phyloP scores from a whole-genome alignment of 2,329 filamentous ascomycete species.

The Clathrospora elynae region DNA sequence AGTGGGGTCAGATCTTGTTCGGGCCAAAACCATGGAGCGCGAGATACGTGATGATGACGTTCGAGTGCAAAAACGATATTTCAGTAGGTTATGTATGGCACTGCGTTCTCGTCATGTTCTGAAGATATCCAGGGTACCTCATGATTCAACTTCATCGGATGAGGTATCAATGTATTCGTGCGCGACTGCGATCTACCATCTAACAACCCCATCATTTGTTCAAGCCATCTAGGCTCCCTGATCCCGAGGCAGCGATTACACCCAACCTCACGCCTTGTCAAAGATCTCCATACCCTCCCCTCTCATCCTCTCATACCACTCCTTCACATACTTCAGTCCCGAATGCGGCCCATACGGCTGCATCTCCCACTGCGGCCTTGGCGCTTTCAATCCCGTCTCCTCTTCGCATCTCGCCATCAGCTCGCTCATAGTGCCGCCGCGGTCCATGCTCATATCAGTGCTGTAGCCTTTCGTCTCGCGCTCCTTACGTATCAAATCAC shows the following conservation, averaged over 20 bases:
- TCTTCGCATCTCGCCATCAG: conserved; percentile 45
- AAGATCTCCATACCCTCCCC: conserved; percentile 29
- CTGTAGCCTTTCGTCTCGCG: conserved; percentile 23
- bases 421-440: conserved; percentile 52
- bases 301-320: conserved; percentile 52
- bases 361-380: conserved; percentile 53
- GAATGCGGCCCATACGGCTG: conserved; percentile 55
- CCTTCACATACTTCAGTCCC: conserved; percentile 50
- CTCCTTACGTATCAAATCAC: conserved; percentile 39
- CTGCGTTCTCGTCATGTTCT: too few species aligned
- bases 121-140: too few species aligned
- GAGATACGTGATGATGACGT: too few species aligned
- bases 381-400: conserved; percentile 53
- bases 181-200: too few species aligned
- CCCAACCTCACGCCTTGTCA: conserved; percentile 19
- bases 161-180: too few species aligned
- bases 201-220: too few species aligned
- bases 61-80: too few species aligned
- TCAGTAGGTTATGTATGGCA: too few species aligned
- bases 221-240: too few species aligned
- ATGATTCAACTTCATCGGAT: too few species aligned
- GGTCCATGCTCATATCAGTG: conserved; percentile 46
- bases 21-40: too few species aligned
- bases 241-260: neutral
- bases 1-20: too few species aligned